A percentile compares a stretch with the other conserved stretches of the same genome.
phyloP scores from a whole-genome alignment of 768 basidiomycete species.

The Nidularia sp. region DNA sequence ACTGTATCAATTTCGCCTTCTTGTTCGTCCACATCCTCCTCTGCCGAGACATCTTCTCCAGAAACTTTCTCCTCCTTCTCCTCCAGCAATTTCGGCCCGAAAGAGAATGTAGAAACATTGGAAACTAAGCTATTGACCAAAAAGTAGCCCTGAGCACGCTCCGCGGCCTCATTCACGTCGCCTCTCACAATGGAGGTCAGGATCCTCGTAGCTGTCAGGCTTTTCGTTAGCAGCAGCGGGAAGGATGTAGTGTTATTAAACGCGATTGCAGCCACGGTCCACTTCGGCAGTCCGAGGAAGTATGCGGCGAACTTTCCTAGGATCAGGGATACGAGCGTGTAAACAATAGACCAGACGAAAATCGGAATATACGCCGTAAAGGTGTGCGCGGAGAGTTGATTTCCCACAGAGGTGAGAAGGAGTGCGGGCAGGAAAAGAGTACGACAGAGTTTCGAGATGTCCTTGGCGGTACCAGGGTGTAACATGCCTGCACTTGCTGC shows the following conservation, averaged over 20 bases:
- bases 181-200: slow-evolving; percentile 2
- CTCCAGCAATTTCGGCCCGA: slow-evolving; percentile 1
- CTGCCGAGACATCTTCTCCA: not conserved
- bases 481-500: slow-evolving; percentile 7
- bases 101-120: slow-evolving; percentile 3
- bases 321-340: not conserved
- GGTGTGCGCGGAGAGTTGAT: slow-evolving; percentile 1
- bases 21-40: not conserved
- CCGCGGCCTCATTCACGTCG: slow-evolving; percentile 1
- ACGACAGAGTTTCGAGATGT: slow-evolving; percentile 5
- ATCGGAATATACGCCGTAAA: slow-evolving; percentile 2
- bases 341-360: slow-evolving; percentile 4
- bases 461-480: slow-evolving; percentile 1
- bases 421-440: slow-evolving; percentile 7
- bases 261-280: slow-evolving; percentile 4
- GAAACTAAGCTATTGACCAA: slow-evolving; percentile 8
- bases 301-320: slow-evolving; percentile 3
- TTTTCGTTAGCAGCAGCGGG: slow-evolving; percentile 5
- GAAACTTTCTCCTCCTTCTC: not conserved
- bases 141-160: slow-evolving; percentile 6
- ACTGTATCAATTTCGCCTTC: not conserved
- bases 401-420: slow-evolving; percentile 4
- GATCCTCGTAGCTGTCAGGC: slow-evolving; percentile 3
- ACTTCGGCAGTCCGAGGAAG: slow-evolving; percentile 2
- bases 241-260: slow-evolving; percentile 7